Base-by-base conservation (phyloP, 176 grass and related monocot genomes). In the Juncus effusus region DNA sequence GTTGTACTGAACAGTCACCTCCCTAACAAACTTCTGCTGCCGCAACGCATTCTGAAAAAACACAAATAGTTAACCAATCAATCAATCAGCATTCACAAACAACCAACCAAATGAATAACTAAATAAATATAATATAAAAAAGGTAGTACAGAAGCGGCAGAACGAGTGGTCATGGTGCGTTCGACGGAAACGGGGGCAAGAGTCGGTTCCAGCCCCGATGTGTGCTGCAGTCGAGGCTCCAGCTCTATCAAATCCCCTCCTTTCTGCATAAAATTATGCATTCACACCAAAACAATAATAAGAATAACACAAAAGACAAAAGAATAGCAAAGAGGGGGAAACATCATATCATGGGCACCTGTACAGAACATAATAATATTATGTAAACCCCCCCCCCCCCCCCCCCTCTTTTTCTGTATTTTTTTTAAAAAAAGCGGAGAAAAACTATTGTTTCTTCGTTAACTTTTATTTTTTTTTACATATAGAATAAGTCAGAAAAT, bases 1-100 rank as follows among this genome's bases (percentile, higher is more conserved):
- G 72, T 88, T 97, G 68, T 92, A 97, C 64, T 88, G 85, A 75
- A 97, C 86, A 19, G 93, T 97, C 39, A 97, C 93, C 77, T 97
- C 93, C 19, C 88, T 84, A 51, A 92, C 85, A 84, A 89, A 97
- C 67, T 75, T 92, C 66, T 97, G 87, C 47, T 97, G 88, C 12
- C 82, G 82, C 54, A 90, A 86, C 59, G 93, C 93, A 89, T 97
- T 92, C 93, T 97, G 80, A 13, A 84, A 54, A 76, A 74, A 7
- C 36, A 52, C 69, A 65, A 65, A 54, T 59, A 65, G 5, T 51
- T 60, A 77, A 10, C 37, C 40, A 59, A 50, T 55, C 42, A 54
- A 59, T 19, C 59, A 19, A 62, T 62, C 14, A n/a, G n/a, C 19
- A 28, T 28, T 28, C 19, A 28, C 1, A 28, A 28, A 28, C 19